Evolutionary conservation across 2,329 filamentous ascomycete genomes (phyloP).

Genomic region (Pseudogymnoascus sp.): DNA sequence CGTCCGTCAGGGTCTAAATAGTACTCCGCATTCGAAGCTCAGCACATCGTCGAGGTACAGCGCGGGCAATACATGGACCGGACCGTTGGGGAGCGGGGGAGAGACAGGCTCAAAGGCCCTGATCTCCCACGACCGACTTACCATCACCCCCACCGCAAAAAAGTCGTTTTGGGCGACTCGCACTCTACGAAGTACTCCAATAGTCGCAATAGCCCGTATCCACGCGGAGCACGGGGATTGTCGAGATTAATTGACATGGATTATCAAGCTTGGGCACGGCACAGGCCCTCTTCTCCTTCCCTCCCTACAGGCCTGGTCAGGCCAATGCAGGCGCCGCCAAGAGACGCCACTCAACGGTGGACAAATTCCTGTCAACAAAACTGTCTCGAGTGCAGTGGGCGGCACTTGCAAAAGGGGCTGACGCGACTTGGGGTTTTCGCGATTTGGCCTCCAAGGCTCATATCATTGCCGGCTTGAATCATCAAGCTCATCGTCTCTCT

Average conservation of each 20-base stretch:
- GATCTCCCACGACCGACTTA: background rate
- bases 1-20: background rate
- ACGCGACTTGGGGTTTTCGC: background rate
- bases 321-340: background rate
- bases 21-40: background rate
- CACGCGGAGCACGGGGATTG: background rate
- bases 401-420: conserved; percentile 4
- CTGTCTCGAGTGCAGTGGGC: background rate
- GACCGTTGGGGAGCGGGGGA: conserved; percentile 5
- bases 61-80: background rate
- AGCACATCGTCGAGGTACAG: background rate
- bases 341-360: conserved; percentile 4
- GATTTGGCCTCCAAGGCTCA: background rate
- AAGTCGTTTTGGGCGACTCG: background rate
- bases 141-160: background rate
- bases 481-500: background rate
- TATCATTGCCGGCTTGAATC: background rate
- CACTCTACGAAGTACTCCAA: background rate
- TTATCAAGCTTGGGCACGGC: background rate
- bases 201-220: background rate
- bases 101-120: conserved; percentile 5
- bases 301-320: background rate
- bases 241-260: conserved; percentile 7
- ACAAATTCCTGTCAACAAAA: conserved; percentile 7
- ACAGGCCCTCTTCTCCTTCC: background rate